These are phyloP conservation scores for Clitocybe nebularis DNA, from an alignment of 1,284 basidiomycete species.

Conservation along the genomic window DNA sequence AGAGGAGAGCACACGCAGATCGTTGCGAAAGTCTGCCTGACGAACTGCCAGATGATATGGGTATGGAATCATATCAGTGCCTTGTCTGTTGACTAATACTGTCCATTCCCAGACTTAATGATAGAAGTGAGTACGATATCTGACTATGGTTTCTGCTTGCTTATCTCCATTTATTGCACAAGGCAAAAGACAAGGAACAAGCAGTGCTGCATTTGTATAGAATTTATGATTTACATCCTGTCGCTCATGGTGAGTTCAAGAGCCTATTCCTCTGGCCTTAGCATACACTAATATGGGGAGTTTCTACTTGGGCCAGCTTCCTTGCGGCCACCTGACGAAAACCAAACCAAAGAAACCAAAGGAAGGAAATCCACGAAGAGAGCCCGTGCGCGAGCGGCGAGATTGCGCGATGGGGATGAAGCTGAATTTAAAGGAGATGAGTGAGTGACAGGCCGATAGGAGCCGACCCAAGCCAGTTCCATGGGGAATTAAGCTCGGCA, in stretches of 20 bases:
- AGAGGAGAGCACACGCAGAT: constrained; percentile 82
- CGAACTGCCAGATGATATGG: constrained; percentile 67
- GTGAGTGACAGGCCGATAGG: too few species aligned
- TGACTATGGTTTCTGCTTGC: constrained; percentile 19
- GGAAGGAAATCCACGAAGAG: constrained; percentile 48
- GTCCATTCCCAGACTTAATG: constrained; percentile 66
- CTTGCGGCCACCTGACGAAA: constrained; percentile 49
- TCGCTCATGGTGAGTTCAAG: constrained; percentile 49
- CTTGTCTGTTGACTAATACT: not conserved
- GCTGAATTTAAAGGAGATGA: too few species aligned
- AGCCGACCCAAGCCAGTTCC: too few species aligned
- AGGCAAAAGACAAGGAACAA: constrained; percentile 90
- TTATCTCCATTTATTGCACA: constrained; percentile 2
- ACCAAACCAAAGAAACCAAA: constrained; percentile 45
- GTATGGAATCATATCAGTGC: constrained; percentile 28
- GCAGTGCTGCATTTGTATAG: constrained; percentile 85
- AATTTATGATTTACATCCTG: constrained; percentile 69
- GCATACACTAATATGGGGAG: constrained; percentile 1
- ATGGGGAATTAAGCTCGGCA: too few species aligned
- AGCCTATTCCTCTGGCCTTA: constrained; percentile 2
- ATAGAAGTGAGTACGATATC: constrained; percentile 61
- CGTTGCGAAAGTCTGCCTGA: constrained; percentile 65
- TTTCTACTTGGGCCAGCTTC: constrained; percentile 30
- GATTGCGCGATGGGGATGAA: too few species aligned
- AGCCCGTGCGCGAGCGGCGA: constrained; percentile 22